Percentiles rank a stretch among this genome's conserved stretches.
These are phyloP conservation scores for Wilhelminamyces savonicus DNA, from an alignment of 805 yeast species.

Conservation along the genomic window DNA sequence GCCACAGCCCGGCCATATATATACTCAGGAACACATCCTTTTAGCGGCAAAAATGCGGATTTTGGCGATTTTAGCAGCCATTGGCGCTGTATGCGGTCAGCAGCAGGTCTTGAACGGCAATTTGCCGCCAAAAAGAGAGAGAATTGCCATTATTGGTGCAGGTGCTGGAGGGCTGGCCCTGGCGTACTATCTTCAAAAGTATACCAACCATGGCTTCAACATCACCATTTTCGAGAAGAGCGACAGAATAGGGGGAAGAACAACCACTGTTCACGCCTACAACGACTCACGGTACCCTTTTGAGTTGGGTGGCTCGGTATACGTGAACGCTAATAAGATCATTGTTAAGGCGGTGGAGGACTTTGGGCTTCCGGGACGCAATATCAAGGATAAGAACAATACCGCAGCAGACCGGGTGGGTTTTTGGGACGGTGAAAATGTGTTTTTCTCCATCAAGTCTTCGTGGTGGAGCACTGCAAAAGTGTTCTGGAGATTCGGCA, in stretches of 20 bases:
- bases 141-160: slow-evolving; percentile 42
- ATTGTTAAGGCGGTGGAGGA: slow-evolving; percentile 28
- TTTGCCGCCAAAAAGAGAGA: too few relatives aligned
- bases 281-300: slow-evolving; percentile 11
- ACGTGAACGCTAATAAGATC: slow-evolving; percentile 34
- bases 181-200: slow-evolving; percentile 40
- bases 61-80: too few relatives aligned
- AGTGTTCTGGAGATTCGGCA: slow-evolving; percentile 21
- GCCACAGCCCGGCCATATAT: too few relatives aligned
- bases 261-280: slow-evolving; percentile 22
- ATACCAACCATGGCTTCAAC: slow-evolving; percentile 22
- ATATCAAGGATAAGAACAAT: too few relatives aligned
- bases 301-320: slow-evolving; percentile 44
- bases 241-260: slow-evolving; percentile 40
- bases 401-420: slow-evolving; percentile 12
- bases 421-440: slow-evolving; percentile 30
- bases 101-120: too few relatives aligned
- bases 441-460: too few relatives aligned
- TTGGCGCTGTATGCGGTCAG: too few relatives aligned
- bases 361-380: slow-evolving; percentile 24
- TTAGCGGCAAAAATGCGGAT: too few relatives aligned
- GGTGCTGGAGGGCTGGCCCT: slow-evolving; percentile 47
- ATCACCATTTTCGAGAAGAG: slow-evolving; percentile 37
- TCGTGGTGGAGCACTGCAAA: slow-evolving; percentile 4
- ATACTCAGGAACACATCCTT: too few relatives aligned